phyloP scores from a whole-genome alignment of 1,139 yeast genomes.

The Suhomyces coccinellae region DNA sequence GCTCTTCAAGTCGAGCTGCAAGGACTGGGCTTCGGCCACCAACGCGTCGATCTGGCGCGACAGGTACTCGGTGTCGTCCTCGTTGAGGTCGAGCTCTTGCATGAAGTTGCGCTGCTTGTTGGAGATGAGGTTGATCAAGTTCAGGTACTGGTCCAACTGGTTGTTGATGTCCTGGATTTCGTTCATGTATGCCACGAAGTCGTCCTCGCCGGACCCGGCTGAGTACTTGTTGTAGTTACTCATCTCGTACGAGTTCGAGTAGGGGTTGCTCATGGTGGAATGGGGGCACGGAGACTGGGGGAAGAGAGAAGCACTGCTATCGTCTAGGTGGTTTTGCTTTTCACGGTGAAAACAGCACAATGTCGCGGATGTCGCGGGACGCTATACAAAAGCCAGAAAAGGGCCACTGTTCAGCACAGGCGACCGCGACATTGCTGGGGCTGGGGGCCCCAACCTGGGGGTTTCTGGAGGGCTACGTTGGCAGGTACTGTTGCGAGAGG shows the following conservation, averaged over 20 bases:
- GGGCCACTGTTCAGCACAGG: too few relatives aligned
- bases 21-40: slow-evolving; percentile 74
- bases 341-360: slow-evolving; percentile 15
- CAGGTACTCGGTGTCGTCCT: slow-evolving; percentile 69
- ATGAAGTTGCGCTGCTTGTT: slow-evolving; percentile 78
- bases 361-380: slow-evolving; percentile 12
- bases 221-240: slow-evolving; percentile 32
- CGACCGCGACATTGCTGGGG: too few relatives aligned
- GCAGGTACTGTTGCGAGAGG: neutral
- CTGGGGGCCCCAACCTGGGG: too few relatives aligned
- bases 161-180: slow-evolving; percentile 81
- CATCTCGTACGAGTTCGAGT: slow-evolving; percentile 38
- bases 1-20: slow-evolving; percentile 72
- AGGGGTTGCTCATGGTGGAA: slow-evolving; percentile 26
- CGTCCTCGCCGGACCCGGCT: slow-evolving; percentile 39
- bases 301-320: neutral
- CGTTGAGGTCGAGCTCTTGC: slow-evolving; percentile 74
- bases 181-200: slow-evolving; percentile 76
- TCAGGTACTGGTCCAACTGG: slow-evolving; percentile 78
- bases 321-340: slow-evolving; percentile 3
- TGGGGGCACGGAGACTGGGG: neutral
- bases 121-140: slow-evolving; percentile 73
- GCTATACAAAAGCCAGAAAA: too few relatives aligned
- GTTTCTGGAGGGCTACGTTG: too few relatives aligned
- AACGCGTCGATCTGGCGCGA: slow-evolving; percentile 77